Conservation (phyloP, 176 grass and related monocot species). For the Panicum miliaceum region DNA sequence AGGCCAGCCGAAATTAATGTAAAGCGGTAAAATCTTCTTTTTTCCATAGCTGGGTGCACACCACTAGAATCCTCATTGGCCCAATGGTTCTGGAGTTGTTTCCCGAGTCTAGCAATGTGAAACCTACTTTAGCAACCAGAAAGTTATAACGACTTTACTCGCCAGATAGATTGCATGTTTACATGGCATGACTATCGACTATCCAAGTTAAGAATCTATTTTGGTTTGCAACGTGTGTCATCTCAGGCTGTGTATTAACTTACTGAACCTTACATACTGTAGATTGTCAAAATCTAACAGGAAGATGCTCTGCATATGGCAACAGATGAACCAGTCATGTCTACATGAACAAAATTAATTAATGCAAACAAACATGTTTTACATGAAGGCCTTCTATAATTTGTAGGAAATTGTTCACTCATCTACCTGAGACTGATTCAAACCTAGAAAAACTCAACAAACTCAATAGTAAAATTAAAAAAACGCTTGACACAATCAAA, state of each 20-base stretch:
- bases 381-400: neutral
- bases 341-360: neutral
- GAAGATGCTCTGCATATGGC: neutral
- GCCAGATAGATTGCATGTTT: neutral
- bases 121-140: constrained; percentile 20
- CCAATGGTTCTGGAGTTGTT: neutral
- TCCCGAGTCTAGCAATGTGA: neutral
- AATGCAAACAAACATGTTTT: neutral
- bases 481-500: neutral
- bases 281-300: constrained; percentile 2
- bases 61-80: constrained; percentile 13
- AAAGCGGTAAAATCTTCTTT: neutral
- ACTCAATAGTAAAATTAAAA: neutral
- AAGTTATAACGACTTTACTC: neutral
- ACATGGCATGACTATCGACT: neutral
- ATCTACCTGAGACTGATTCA: neutral
- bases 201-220: neutral
- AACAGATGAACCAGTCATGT: neutral
- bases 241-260: neutral
- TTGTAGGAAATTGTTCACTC: neutral
- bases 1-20: constrained; percentile 15
- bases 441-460: neutral
- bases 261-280: neutral
- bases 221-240: neutral
- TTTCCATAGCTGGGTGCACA: neutral